phyloP scores from a whole-genome alignment of 2,329 filamentous ascomycete species.

The Aspergillus quadrilineatus region DNA sequence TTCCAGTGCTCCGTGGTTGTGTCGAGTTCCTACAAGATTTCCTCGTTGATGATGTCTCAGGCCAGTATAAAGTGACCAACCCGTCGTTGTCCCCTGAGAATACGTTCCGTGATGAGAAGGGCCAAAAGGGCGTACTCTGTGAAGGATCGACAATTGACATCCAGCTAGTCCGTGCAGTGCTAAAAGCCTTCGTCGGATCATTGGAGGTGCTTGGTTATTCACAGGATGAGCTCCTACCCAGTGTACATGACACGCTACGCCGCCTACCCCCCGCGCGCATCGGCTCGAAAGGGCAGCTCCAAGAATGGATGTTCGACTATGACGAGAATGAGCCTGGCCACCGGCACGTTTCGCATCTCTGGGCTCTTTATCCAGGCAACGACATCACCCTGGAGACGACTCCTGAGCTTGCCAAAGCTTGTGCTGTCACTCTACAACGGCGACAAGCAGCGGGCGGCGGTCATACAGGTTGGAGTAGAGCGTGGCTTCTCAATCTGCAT shows the following conservation, averaged over 20 bases:
- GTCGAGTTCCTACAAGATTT: slow-evolving; percentile 34
- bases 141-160: slow-evolving; percentile 52
- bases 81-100: slow-evolving; percentile 34
- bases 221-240: slow-evolving; percentile 19
- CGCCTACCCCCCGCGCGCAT: slow-evolving; percentile 26
- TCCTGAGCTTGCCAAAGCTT: slow-evolving; percentile 33
- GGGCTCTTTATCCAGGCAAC: slow-evolving; percentile 47
- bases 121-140: slow-evolving; percentile 24
- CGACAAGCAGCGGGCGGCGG: slow-evolving; percentile 46
- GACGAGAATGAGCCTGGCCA: slow-evolving; percentile 48
- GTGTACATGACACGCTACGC: slow-evolving; percentile 13
- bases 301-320: slow-evolving; percentile 38
- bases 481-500: slow-evolving; percentile 53
- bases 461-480: slow-evolving; percentile 54
- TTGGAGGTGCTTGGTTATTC: slow-evolving; percentile 10
- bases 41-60: slow-evolving; percentile 24
- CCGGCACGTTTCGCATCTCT: slow-evolving; percentile 52
- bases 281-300: slow-evolving; percentile 27
- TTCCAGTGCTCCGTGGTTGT: slow-evolving; percentile 28
- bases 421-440: slow-evolving; percentile 23
- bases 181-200: slow-evolving; percentile 31
- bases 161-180: slow-evolving; percentile 44
- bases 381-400: slow-evolving; percentile 38
- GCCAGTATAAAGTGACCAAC: slow-evolving; percentile 26
- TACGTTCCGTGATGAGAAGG: slow-evolving; percentile 26